Conservation (phyloP, 306 rosid genomes). For the Potentilla sterilis region DNA sequence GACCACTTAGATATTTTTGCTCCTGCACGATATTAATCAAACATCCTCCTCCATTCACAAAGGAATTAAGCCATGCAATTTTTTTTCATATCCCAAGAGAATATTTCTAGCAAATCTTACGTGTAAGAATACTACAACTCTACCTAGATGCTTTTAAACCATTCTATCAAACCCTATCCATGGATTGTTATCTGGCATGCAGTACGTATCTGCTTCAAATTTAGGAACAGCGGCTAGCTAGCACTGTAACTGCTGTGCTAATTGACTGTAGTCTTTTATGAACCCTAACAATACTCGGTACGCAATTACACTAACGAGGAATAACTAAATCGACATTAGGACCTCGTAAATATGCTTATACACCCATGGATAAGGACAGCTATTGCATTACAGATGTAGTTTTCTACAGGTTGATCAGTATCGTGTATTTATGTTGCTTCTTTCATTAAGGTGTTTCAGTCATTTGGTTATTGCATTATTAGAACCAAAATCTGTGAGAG, state of each 20-base stretch:
- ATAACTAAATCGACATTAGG: not conserved
- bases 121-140: too few relatives aligned
- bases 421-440: not conserved
- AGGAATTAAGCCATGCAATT: not conserved
- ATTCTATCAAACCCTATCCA: too few relatives aligned
- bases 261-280: too few relatives aligned
- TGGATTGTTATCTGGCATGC: not conserved
- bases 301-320: too few relatives aligned
- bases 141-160: too few relatives aligned
- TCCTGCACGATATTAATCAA: slow-evolving; percentile 7
- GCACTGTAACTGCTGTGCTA: too few relatives aligned
- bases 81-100: too few relatives aligned
- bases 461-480: not conserved
- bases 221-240: too few relatives aligned
- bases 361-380: not conserved
- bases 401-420: not conserved
- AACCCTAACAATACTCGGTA: too few relatives aligned
- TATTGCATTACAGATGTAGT: not conserved
- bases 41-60: slow-evolving; percentile 1
- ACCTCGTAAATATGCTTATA: not conserved
- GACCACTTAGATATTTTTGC: slow-evolving; percentile 5
- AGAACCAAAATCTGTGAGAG: slow-evolving; percentile 1
- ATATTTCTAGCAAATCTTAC: too few relatives aligned
- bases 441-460: slow-evolving; percentile 7
- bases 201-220: too few relatives aligned